Evolutionary conservation across 495 filamentous ascomycete genomes (phyloP).

Genomic region (Copromyces sp.): DNA sequence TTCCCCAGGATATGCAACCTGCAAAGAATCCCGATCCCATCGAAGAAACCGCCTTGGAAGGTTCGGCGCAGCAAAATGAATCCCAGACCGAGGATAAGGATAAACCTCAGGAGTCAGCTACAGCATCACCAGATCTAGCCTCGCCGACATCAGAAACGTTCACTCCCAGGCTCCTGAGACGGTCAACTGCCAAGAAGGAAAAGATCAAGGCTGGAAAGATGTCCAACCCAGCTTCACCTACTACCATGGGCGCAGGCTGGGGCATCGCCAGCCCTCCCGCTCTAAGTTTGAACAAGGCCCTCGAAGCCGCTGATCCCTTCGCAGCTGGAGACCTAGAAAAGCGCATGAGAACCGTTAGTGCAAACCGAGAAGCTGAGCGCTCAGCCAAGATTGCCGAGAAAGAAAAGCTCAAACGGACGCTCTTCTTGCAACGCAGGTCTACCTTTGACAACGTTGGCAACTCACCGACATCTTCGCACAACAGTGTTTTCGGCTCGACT

Average conservation of each 20-base stretch:
- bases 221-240: slow-evolving; percentile 1
- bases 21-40: background rate
- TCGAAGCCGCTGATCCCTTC: background rate
- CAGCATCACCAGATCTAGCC: background rate
- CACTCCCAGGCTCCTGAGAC: background rate
- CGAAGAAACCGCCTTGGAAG: background rate
- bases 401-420: background rate
- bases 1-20: background rate
- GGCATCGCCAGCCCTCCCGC: slow-evolving; percentile 7
- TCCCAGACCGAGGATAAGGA: background rate
- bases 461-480: background rate
- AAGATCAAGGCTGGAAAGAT: slow-evolving; percentile 23
- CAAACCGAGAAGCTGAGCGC: background rate
- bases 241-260: background rate
- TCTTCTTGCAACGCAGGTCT: background rate
- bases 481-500: background rate
- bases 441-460: background rate
- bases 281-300: slow-evolving; percentile 3
- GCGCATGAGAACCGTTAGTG: background rate
- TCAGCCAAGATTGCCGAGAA: background rate
- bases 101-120: background rate
- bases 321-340: background rate
- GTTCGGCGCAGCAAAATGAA: background rate
- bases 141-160: background rate
- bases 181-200: slow-evolving; percentile 14